phyloP scores from a whole-genome alignment of 176 grass and related monocot genomes.

The Calamus simplicifolius region DNA sequence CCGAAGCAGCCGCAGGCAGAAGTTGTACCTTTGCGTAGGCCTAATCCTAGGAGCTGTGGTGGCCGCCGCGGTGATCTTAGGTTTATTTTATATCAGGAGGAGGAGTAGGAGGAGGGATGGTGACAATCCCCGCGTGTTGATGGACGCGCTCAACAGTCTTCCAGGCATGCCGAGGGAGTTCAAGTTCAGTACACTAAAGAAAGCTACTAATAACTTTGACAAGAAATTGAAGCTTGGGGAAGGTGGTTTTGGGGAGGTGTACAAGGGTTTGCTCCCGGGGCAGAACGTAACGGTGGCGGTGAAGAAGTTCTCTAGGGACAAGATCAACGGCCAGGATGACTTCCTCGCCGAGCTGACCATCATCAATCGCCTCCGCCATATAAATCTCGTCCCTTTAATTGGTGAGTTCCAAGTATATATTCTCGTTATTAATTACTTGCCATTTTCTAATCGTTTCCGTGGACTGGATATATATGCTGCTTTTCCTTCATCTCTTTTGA shows the following conservation, averaged over 20 bases:
- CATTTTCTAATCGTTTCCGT: no score
- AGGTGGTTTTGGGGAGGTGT: conserved; percentile 40
- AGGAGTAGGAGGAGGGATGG: background rate
- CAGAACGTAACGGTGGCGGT: conserved; percentile 31
- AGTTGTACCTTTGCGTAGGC: background rate
- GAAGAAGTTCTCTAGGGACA: conserved; percentile 36
- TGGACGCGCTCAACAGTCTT: conserved; percentile 27
- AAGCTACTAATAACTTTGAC: conserved; percentile 40
- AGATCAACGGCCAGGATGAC: conserved; percentile 23
- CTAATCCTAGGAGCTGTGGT: no score
- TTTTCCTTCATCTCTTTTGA: no score
- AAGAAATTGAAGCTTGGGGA: conserved; percentile 23
- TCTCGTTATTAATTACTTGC: no score
- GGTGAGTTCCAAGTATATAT: conserved; percentile 6
- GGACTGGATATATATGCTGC: no score
- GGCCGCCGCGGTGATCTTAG: no score
- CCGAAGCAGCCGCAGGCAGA: background rate
- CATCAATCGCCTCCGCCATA: conserved; percentile 53
- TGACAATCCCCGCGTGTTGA: no score
- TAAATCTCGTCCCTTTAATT: conserved; percentile 45
- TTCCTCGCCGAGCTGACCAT: conserved; percentile 49
- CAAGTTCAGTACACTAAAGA: conserved; percentile 20
- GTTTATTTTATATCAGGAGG: background rate
- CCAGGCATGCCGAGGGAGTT: conserved; percentile 40
- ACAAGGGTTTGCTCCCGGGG: conserved; percentile 27